phyloP scores from a whole-genome alignment of 257 asterid genomes.

The Galeopsis tetrahit region DNA sequence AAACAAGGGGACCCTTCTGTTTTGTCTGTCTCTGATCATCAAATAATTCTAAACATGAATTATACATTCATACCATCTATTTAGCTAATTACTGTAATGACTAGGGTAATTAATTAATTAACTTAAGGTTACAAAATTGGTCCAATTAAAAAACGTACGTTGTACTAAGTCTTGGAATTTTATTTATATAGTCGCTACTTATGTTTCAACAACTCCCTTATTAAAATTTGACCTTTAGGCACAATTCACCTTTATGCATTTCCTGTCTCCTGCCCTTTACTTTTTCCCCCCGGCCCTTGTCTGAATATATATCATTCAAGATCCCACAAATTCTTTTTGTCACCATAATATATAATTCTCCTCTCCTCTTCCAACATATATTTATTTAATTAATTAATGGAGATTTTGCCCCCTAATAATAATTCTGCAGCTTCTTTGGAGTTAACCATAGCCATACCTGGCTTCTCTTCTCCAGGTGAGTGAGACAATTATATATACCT shows the following conservation, averaged over 20 bases:
- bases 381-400: constrained; percentile 56
- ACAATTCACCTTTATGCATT: constrained; percentile 39
- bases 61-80: constrained; percentile 23
- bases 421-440: constrained; percentile 53
- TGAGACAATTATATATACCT: constrained; percentile 23
- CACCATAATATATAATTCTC: constrained; percentile 22
- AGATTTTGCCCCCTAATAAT: constrained; percentile 34
- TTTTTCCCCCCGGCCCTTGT: constrained; percentile 37
- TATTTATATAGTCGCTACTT: neutral
- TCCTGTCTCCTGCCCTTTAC: constrained; percentile 36
- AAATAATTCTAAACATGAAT: neutral
- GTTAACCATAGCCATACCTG: constrained; percentile 66
- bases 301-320: constrained; percentile 31
- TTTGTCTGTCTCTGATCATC: constrained; percentile 25
- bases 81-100: neutral
- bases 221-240: constrained; percentile 48
- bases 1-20: constrained; percentile 44
- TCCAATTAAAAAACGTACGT: constrained; percentile 3
- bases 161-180: constrained; percentile 12
- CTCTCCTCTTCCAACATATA: too few species aligned
- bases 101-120: neutral
- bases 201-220: constrained; percentile 46
- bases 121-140: neutral
- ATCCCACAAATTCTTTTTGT: constrained; percentile 39
- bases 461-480: constrained; percentile 63